Conservation (phyloP, 2,329 filamentous ascomycete species). For the Alternaria arborescens region DNA sequence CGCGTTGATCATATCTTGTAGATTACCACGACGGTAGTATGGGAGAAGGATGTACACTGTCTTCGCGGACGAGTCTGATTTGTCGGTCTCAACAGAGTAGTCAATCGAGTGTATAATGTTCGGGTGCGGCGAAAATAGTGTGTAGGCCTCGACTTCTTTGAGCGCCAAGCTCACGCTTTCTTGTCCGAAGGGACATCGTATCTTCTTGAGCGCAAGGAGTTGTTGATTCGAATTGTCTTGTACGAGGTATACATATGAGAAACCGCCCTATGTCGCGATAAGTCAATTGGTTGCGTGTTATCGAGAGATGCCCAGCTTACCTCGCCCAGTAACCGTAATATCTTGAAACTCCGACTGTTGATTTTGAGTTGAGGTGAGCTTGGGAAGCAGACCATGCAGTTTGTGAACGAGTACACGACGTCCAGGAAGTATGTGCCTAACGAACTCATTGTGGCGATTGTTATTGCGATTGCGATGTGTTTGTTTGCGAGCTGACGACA, state of each 20-base stretch:
- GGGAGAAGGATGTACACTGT: conserved; percentile 96
- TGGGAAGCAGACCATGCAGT: conserved; percentile 96
- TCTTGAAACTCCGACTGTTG: conserved; percentile 94
- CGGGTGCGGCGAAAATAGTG: conserved; percentile 80
- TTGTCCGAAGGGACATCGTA: conserved; percentile 95
- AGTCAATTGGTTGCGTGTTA: conserved; percentile 2
- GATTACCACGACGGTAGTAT: conserved; percentile 92
- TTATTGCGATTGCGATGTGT: conserved; percentile 9
- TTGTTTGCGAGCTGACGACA: conserved; percentile 28
- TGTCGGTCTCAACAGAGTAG: conserved; percentile 80
- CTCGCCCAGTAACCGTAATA: conserved; percentile 91
- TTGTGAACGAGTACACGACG: conserved; percentile 87
- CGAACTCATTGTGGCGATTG: conserved; percentile 40
- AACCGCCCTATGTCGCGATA: conserved; percentile 73
- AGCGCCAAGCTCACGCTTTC: conserved; percentile 94
- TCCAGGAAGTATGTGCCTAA: conserved; percentile 75
- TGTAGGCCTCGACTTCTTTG: conserved; percentile 97
- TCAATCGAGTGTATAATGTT: conserved; percentile 90
- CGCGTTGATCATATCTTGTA: conserved; percentile 98
- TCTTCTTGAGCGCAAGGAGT: conserved; percentile 96
- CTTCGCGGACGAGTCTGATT: conserved; percentile 74
- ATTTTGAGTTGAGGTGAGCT: conserved; percentile 93
- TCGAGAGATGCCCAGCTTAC: conserved; percentile 57
- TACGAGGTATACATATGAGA: conserved; percentile 98
- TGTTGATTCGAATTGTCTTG: conserved; percentile 86